Evolutionary conservation across 75 land plant genomes (phyloP).

Genomic region (Sequoia sempervirens): DNA sequence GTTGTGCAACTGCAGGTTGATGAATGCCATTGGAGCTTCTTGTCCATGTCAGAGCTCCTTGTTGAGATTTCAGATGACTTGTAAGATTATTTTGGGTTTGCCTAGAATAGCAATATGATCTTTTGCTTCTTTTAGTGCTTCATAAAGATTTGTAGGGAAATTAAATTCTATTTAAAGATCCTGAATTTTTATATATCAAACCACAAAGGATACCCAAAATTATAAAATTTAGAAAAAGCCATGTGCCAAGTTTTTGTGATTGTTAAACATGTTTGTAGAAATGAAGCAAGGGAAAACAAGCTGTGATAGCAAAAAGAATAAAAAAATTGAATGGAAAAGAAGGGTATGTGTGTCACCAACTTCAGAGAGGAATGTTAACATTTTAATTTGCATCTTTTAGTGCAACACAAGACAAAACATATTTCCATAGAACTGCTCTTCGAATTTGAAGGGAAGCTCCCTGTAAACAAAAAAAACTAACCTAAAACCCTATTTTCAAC

Average conservation of each 20-base stretch:
- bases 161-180: neutral
- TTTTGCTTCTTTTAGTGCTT: neutral
- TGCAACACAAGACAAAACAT: no score
- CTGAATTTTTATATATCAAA: neutral
- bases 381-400: no score
- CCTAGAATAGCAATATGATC: neutral
- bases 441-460: no score
- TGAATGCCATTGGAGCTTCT: constrained; percentile 75
- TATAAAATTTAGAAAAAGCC: neutral
- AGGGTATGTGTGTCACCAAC: neutral
- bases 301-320: neutral
- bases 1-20: constrained; percentile 46
- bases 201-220: neutral
- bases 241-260: neutral
- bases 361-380: no score
- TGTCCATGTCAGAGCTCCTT: constrained; percentile 76
- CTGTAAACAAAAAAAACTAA: no score
- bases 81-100: constrained; percentile 35
- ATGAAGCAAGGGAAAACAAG: neutral
- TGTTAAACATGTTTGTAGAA: neutral
- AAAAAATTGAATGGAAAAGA: neutral
- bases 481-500: no score
- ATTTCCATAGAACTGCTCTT: no score
- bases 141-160: neutral
- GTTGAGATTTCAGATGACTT: constrained; percentile 94